Evolutionary conservation across 352 stramenopile species (phyloP).

Genomic region (Aphanomyces invadans): DNA sequence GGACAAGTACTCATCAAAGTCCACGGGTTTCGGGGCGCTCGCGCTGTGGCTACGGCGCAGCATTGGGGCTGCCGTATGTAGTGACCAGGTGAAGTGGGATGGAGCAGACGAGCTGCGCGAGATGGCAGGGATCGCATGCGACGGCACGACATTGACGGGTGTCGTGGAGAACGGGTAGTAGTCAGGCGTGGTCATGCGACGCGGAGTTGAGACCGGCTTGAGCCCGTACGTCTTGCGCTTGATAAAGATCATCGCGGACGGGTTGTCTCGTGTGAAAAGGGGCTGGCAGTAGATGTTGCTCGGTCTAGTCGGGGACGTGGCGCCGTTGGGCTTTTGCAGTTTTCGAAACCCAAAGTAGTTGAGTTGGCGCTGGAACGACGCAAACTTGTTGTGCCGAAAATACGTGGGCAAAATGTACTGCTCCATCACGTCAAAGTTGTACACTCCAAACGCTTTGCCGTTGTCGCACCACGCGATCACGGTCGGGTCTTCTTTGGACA

Average conservation of each 20-base stretch:
- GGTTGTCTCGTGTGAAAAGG: constrained; percentile 48
- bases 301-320: constrained; percentile 25
- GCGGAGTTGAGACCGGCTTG: not conserved
- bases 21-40: not conserved
- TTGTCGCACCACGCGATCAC: constrained; percentile 58
- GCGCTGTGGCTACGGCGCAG: not conserved
- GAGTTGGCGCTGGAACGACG: constrained; percentile 63
- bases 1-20: not conserved
- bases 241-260: constrained; percentile 61
- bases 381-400: constrained; percentile 76
- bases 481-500: constrained; percentile 43
- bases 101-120: not conserved
- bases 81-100: not conserved
- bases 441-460: constrained; percentile 60
- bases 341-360: constrained; percentile 82
- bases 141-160: not conserved
- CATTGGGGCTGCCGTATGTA: not conserved
- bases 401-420: constrained; percentile 54
- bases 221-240: constrained; percentile 40
- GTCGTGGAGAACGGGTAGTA: not conserved
- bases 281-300: constrained; percentile 64
- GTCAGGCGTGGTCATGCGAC: not conserved
- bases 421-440: constrained; percentile 47
- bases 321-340: constrained; percentile 53
- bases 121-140: not conserved